Evolutionary conservation across 331 rosid genomes (phyloP), one percentile per base, ranked within the genome.

Genomic region (Spiraea crenata): DNA sequence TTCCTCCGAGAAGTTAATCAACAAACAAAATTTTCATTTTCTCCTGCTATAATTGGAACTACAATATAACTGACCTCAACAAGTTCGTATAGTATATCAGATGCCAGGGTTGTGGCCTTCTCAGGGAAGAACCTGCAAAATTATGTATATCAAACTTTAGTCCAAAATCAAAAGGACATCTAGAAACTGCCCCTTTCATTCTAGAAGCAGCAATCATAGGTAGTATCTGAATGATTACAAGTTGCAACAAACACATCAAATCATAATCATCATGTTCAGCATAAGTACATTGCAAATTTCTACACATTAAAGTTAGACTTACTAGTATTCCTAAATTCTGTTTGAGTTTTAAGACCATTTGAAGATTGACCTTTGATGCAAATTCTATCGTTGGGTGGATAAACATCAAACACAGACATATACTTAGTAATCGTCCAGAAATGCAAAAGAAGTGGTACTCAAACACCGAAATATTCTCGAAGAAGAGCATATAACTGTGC

Each of bases 51-150:
- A 69, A 52, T 68, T 74, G 50, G 65, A 74, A 74, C 37, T 14
- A 38, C 3, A 40, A 57, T 46, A 57, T 31, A 34, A 76, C 88
- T 74, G 56, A 95, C 99, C 99, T 88, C 83, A 64, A 82, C 85
- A 45, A 95, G 92, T 83, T 85, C 96, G 63, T 83, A 78, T 51
- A 95, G 86, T 77, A 95, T 77, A 60, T 86, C 87, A 71, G 63
- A 79, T 49, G 98, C 96, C 45, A 87, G 79, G 68, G 57, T 41
- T 20, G 92, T 79, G 20, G 96, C 90, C 86, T 87, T 91, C 72
- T 95, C 96, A 3, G 99, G 96, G 79, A 91, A 88, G 83, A 95
- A 91, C 96, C 98, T 95, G 90, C 78, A 69, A 72, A 56, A 62
- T 54, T 57, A 69, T 6, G 62, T 42, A 68, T 57, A 64, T 59